Percentiles rank a stretch among this genome's conserved stretches.
Conservation (phyloP, 1,284 basidiomycete species). For the Apiotrichum porosum region DNA sequence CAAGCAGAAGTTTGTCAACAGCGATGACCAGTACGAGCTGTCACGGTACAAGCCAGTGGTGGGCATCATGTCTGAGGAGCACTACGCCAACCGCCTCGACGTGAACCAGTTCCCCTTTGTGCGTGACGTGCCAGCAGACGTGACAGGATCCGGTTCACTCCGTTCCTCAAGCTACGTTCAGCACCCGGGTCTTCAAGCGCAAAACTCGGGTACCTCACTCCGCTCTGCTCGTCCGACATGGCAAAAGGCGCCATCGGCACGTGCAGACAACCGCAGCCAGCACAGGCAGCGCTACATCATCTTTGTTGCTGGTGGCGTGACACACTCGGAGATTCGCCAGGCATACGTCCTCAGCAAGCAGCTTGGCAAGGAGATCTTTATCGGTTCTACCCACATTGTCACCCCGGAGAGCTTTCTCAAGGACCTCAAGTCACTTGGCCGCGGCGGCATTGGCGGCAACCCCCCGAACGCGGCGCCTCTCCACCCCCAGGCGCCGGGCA, state of each 20-base stretch:
- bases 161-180: conserved; percentile 1
- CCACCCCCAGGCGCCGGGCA: conserved; percentile 40
- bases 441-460: conserved; percentile 64
- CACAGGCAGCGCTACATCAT: conserved; percentile 74
- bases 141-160: conserved; percentile 19
- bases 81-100: conserved; percentile 73
- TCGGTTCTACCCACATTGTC: conserved; percentile 84
- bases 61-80: conserved; percentile 83
- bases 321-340: conserved; percentile 89
- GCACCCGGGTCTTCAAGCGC: no score
- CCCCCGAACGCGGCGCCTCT: conserved; percentile 65
- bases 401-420: conserved; percentile 82
- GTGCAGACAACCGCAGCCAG: conserved; percentile 47
- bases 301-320: conserved; percentile 93
- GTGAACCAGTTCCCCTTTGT: conserved; percentile 80
- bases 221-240: conserved; percentile 73
- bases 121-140: conserved; percentile 69
- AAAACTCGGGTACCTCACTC: conserved; percentile 53
- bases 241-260: conserved; percentile 57
- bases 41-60: conserved; percentile 88
- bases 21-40: conserved; percentile 89
- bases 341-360: conserved; percentile 72
- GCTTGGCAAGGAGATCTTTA: conserved; percentile 81
- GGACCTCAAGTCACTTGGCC: conserved; percentile 74
- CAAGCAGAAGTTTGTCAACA: conserved; percentile 64